Conservation (phyloP, 2,329 filamentous ascomycete genomes). For the Pseudocercospora vitis region DNA sequence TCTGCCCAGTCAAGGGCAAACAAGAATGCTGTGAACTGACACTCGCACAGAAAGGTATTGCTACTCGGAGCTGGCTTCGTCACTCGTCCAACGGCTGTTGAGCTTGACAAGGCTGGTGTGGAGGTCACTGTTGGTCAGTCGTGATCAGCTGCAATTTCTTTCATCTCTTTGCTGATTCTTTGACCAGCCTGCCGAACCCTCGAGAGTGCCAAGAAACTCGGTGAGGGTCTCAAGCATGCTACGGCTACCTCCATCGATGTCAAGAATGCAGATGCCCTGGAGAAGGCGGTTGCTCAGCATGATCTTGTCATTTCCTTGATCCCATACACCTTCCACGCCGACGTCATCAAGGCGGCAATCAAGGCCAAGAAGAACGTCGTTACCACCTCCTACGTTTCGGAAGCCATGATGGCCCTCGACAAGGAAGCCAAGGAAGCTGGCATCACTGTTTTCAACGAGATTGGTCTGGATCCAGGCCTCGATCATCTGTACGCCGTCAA, state of each 20-base stretch:
- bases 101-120: constrained; percentile 58
- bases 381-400: constrained; percentile 90
- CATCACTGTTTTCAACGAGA: constrained; percentile 98
- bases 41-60: constrained; percentile 43
- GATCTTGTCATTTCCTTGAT: constrained; percentile 62
- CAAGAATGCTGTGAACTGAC: too few species aligned
- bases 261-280: constrained; percentile 70
- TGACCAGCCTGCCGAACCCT: constrained; percentile 75
- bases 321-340: constrained; percentile 85
- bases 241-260: constrained; percentile 82
- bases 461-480: constrained; percentile 72
- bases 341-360: constrained; percentile 91
- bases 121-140: constrained; percentile 56
- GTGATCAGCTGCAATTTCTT: background rate
- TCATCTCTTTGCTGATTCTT: background rate
- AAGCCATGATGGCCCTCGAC: constrained; percentile 88
- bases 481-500: constrained; percentile 81
- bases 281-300: constrained; percentile 75
- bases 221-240: constrained; percentile 69
- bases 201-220: constrained; percentile 72
- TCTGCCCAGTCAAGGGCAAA: too few species aligned
- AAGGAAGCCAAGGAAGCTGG: constrained; percentile 80
- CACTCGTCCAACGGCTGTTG: constrained; percentile 59
- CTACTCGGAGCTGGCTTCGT: constrained; percentile 57
- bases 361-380: constrained; percentile 93